A percentile compares a stretch with the other conserved stretches of the same genome.
phyloP scores from a whole-genome alignment of 2,329 filamentous ascomycete species.

The Bimuria novae-zelandiae region DNA sequence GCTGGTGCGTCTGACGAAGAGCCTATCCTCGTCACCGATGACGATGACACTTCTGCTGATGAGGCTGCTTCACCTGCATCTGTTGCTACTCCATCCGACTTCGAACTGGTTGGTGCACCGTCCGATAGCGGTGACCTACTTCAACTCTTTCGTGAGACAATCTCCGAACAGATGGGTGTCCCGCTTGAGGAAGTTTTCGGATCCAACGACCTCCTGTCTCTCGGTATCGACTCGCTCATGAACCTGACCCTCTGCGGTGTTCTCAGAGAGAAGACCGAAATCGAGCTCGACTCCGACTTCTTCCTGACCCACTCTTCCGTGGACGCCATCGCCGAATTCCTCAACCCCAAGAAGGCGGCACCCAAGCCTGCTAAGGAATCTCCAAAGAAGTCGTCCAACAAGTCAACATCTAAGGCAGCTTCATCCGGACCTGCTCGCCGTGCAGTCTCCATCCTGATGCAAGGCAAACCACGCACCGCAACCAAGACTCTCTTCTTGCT shows the following conservation, averaged over 20 bases:
- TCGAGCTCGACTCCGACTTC: slow-evolving; percentile 8
- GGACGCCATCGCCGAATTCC: slow-evolving; percentile 4
- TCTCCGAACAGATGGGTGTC: slow-evolving; percentile 14
- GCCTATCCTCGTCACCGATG: slow-evolving; percentile 30
- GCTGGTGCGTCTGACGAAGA: neutral
- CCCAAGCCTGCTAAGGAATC: neutral
- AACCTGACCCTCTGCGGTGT: slow-evolving; percentile 15
- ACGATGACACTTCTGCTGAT: slow-evolving; percentile 49
- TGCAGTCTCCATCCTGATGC: slow-evolving; percentile 45
- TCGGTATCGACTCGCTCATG: slow-evolving; percentile 16
- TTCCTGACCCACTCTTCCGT: slow-evolving; percentile 3
- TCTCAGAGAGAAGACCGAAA: slow-evolving; percentile 12
- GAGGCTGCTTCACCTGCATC: slow-evolving; percentile 44
- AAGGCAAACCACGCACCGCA: slow-evolving; percentile 51
- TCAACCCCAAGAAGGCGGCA: neutral
- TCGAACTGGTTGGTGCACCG: neutral
- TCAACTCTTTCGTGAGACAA: slow-evolving; percentile 8
- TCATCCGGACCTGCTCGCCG: slow-evolving; percentile 2
- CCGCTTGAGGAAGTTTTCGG: slow-evolving; percentile 7
- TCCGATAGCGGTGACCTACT: neutral
- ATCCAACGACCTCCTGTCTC: slow-evolving; percentile 6
- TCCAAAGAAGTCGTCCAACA: slow-evolving; percentile 1
- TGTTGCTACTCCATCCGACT: slow-evolving; percentile 49
- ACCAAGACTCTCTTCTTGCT: slow-evolving; percentile 48
- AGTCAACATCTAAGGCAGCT: slow-evolving; percentile 2